phyloP scores from a whole-genome alignment of 2,329 filamentous ascomycete species.

The Sporothrix luriei region DNA sequence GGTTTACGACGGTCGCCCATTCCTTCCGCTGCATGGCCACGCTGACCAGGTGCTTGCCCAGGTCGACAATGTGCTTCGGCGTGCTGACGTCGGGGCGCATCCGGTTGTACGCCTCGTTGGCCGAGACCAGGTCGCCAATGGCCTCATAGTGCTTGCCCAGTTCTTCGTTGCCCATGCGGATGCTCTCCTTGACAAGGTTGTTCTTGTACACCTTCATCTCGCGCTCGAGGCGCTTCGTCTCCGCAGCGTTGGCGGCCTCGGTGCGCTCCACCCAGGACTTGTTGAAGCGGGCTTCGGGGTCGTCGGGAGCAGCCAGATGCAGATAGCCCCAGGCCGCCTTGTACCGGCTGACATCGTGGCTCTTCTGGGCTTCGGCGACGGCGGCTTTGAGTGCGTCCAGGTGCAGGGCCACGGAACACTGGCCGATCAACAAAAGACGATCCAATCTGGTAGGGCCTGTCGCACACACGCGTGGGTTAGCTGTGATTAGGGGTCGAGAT shows the following conservation, averaged over 20 bases:
- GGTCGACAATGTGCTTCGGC: slow-evolving; percentile 78
- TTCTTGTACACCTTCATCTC: slow-evolving; percentile 94
- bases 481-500: background rate
- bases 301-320: slow-evolving; percentile 62
- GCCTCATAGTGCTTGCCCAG: slow-evolving; percentile 80
- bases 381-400: slow-evolving; percentile 80
- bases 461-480: background rate
- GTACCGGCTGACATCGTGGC: slow-evolving; percentile 74
- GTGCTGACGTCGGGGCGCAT: slow-evolving; percentile 92
- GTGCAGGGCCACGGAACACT: slow-evolving; percentile 72
- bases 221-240: slow-evolving; percentile 75
- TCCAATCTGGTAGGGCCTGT: slow-evolving; percentile 78
- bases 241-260: slow-evolving; percentile 65
- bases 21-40: slow-evolving; percentile 75
- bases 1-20: slow-evolving; percentile 68
- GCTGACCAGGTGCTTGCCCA: slow-evolving; percentile 75
- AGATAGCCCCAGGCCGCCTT: slow-evolving; percentile 68
- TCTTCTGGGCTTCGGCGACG: slow-evolving; percentile 72
- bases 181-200: slow-evolving; percentile 96
- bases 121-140: slow-evolving; percentile 71
- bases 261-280: slow-evolving; percentile 72
- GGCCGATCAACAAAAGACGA: slow-evolving; percentile 79
- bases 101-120: slow-evolving; percentile 75
- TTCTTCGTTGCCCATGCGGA: slow-evolving; percentile 88
- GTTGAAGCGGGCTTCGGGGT: slow-evolving; percentile 69